These are phyloP conservation scores for Onygena corvina DNA, from an alignment of 2,329 filamentous ascomycete genomes.

Conservation along the genomic window DNA sequence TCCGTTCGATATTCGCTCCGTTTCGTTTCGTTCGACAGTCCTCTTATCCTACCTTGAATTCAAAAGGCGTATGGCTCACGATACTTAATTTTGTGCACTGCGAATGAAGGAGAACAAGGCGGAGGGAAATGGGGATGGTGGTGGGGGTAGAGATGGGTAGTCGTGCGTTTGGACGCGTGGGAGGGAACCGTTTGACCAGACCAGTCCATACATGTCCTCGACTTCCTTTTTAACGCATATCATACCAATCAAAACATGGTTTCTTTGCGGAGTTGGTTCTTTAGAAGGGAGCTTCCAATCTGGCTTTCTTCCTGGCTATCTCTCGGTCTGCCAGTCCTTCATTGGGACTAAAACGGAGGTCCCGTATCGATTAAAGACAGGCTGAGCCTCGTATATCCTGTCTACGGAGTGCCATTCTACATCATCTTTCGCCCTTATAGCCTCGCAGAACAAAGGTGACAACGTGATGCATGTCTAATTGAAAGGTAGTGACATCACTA, in stretches of 20 bases:
- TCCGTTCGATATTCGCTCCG: background rate
- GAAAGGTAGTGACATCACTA: too few relatives aligned
- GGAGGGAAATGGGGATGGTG: background rate
- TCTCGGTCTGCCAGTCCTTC: background rate
- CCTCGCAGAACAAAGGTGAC: too few relatives aligned
- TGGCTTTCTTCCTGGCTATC: background rate
- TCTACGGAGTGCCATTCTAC: too few relatives aligned
- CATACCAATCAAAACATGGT: slow-evolving; percentile 5
- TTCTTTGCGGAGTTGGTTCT: slow-evolving; percentile 2
- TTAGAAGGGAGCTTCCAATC: background rate
- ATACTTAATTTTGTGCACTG: background rate
- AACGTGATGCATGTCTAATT: too few relatives aligned
- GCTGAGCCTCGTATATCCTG: too few relatives aligned
- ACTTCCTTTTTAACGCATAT: slow-evolving; percentile 1
- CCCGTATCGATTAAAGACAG: too few relatives aligned
- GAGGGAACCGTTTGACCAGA: background rate
- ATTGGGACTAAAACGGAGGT: background rate
- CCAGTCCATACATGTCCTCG: background rate
- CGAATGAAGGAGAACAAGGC: background rate
- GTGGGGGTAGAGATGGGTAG: background rate
- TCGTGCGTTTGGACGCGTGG: background rate
- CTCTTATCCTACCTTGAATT: background rate
- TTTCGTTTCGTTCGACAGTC: background rate
- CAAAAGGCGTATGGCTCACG: background rate
- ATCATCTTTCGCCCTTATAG: too few relatives aligned